These are phyloP conservation scores for Erysimum cheiranthoides DNA, from an alignment of 345 rosid species.

Conservation along the genomic window DNA sequence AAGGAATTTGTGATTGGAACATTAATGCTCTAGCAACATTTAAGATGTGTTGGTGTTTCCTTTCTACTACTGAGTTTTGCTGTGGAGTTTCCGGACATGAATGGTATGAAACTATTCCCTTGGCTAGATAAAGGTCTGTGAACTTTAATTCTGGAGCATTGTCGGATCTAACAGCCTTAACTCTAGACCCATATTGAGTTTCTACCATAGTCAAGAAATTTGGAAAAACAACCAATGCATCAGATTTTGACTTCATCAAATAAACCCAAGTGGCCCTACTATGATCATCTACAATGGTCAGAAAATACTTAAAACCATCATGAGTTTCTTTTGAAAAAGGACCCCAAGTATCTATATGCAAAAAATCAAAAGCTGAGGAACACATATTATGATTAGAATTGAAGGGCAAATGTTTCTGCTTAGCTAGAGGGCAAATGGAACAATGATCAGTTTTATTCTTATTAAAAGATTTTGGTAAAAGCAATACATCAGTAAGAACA, in stretches of 20 bases:
- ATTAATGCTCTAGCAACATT: background rate
- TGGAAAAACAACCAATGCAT: too few relatives aligned
- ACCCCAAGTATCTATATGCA: background rate
- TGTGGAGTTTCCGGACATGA: background rate
- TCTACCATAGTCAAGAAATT: too few relatives aligned
- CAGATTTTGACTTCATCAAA: too few relatives aligned
- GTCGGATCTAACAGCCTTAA: background rate
- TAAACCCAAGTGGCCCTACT: background rate
- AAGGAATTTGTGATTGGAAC: background rate
- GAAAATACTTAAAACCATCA: too few relatives aligned
- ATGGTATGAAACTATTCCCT: background rate
- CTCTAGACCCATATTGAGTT: background rate
- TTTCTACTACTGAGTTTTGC: background rate
- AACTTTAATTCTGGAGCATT: background rate
- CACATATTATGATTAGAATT: background rate
- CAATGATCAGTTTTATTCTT: background rate
- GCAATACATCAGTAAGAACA: background rate
- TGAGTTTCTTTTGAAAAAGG: background rate
- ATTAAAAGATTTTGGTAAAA: background rate
- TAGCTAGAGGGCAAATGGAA: background rate
- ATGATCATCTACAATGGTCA: background rate
- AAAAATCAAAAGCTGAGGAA: fast-evolving
- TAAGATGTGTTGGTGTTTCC: background rate
- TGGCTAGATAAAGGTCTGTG: background rate
- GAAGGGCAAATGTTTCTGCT: background rate